Evolutionary conservation across 179 eudicot genomes (phyloP).

Genomic region (Corrigiola litoralis): DNA sequence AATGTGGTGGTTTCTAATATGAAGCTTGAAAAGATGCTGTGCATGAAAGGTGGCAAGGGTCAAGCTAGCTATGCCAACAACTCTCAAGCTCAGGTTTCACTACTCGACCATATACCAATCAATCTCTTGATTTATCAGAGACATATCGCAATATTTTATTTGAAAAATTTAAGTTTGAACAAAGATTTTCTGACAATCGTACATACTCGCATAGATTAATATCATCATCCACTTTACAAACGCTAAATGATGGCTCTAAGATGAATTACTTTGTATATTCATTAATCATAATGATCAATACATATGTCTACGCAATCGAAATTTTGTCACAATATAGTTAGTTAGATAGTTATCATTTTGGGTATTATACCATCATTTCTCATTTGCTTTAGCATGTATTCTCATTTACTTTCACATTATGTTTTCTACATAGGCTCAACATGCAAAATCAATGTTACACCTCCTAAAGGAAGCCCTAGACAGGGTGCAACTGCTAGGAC

Average conservation of each 20-base stretch:
- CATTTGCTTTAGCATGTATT: too few relatives aligned
- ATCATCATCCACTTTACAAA: too few relatives aligned
- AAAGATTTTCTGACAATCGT: too few relatives aligned
- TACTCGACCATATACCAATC: neutral
- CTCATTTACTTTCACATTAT: too few relatives aligned
- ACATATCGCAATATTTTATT: neutral
- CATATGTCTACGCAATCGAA: neutral
- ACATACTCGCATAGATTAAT: too few relatives aligned
- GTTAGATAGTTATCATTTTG: too few relatives aligned
- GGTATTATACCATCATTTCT: too few relatives aligned
- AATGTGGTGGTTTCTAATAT: constrained; percentile 56
- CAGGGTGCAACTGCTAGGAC: constrained; percentile 39
- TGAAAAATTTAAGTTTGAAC: too few relatives aligned
- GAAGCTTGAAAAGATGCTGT: constrained; percentile 76
- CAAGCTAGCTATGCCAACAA: constrained; percentile 92
- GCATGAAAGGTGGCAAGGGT: constrained; percentile 98
- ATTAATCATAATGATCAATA: too few relatives aligned
- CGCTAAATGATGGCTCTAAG: too few relatives aligned
- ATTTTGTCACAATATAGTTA: neutral
- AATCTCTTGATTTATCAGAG: neutral
- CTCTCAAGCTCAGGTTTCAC: constrained; percentile 86
- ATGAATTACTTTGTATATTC: too few relatives aligned
- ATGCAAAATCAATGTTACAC: constrained; percentile 89
- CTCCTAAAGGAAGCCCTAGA: constrained; percentile 77
- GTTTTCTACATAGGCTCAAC: constrained; percentile 80